Percentiles rank a stretch among this genome's conserved stretches.
These are phyloP conservation scores for Arthrobotrys pseudoclavata DNA, from an alignment of 2,329 filamentous ascomycete species.

Conservation along the genomic window DNA sequence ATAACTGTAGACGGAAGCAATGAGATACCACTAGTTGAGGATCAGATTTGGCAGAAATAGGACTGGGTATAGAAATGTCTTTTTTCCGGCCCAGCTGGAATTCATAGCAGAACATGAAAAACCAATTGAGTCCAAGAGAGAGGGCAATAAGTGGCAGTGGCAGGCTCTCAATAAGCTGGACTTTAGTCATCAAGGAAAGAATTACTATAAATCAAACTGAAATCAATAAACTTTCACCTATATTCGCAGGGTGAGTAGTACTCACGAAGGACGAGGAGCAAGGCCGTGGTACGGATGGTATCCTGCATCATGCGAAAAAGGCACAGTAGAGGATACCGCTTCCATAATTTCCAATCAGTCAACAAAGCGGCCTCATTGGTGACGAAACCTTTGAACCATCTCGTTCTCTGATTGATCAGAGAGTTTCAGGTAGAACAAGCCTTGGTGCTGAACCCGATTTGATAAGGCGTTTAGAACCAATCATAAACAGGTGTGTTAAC, in stretches of 20 bases:
- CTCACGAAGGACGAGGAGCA: conserved; percentile 74
- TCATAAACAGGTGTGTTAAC: conserved; percentile 99
- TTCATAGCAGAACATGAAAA: conserved; percentile 96
- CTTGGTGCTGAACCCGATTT: conserved; percentile 98
- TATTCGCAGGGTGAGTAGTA: background rate
- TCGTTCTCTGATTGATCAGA: conserved; percentile 90
- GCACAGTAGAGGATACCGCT: conserved; percentile 86
- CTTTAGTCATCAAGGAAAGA: conserved; percentile 85
- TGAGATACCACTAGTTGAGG: conserved; percentile 99
- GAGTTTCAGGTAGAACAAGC: conserved; percentile 80
- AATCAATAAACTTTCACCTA: background rate
- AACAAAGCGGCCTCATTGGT: conserved; percentile 99
- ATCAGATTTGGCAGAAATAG: conserved; percentile 98
- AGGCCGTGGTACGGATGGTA: conserved; percentile 91
- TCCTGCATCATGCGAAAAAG: conserved; percentile 94
- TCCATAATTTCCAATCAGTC: conserved; percentile 93
- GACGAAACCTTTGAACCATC: conserved; percentile 98
- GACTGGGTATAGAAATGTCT: conserved; percentile 92
- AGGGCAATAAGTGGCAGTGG: conserved; percentile 95
- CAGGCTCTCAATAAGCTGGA: conserved; percentile 80
- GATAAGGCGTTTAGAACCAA: conserved; percentile 91
- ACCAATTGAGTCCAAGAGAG: conserved; percentile 91
- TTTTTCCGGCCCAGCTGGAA: conserved; percentile 86
- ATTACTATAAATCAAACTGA: conserved; percentile 80
- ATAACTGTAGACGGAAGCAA: conserved; percentile 66